Percentiles rank a stretch among this genome's conserved stretches.
Conservation (phyloP, 176 grass and related monocot genomes). For the Musa troglodytarum region DNA sequence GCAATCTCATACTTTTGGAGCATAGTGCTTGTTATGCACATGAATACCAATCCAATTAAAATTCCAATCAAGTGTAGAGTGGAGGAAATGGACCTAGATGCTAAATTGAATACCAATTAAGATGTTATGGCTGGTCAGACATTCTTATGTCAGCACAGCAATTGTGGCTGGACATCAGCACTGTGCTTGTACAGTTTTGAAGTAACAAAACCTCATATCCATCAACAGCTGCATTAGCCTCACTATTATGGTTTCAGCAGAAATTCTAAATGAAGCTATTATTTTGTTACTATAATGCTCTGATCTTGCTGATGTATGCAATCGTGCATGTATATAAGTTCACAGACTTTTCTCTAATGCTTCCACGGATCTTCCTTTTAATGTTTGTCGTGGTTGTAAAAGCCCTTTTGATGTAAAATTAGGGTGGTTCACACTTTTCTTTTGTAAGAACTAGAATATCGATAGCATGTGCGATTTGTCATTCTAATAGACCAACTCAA, state of each 20-base stretch:
- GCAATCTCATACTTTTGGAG: no score
- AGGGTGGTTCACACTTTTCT: no score
- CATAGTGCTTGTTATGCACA: neutral
- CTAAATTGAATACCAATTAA: neutral
- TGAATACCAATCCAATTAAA: neutral
- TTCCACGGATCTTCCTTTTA: no score
- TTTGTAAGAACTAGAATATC: no score
- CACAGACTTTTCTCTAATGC: no score
- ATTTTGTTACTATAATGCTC: neutral
- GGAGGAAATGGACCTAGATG: neutral
- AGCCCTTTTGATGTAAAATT: no score
- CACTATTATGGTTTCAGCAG: neutral
- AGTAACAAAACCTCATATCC: neutral
- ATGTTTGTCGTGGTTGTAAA: no score
- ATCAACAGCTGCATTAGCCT: neutral
- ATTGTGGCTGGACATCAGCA: neutral
- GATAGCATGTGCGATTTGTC: no score
- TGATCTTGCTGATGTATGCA: no score
- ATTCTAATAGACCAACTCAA: no score
- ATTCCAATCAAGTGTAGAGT: neutral
- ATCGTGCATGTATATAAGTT: no score
- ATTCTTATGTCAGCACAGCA: neutral
- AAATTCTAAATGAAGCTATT: neutral
- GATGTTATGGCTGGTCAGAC: neutral
- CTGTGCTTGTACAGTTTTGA: neutral